Percentiles rank a stretch among this genome's conserved stretches.
Conservation (phyloP, 352 stramenopile species). For the Phytopythium ostracodes region DNA sequence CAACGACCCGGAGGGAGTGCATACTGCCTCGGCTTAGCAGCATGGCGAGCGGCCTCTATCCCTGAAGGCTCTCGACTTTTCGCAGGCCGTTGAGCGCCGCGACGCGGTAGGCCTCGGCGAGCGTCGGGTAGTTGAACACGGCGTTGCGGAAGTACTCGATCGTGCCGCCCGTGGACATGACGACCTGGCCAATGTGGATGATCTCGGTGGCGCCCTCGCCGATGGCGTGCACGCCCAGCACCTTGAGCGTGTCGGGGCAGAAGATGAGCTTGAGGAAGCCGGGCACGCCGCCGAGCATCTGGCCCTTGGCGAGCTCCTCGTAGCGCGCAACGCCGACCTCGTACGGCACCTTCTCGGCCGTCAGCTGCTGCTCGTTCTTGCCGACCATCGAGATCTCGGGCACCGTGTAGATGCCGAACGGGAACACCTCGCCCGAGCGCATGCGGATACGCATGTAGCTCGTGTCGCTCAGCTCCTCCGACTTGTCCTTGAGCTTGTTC, state of each 20-base stretch:
- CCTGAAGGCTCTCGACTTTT: constrained; percentile 58
- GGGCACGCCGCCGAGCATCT: constrained; percentile 78
- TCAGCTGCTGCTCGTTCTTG: constrained; percentile 88
- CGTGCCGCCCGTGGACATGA: constrained; percentile 80
- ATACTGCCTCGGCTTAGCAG: background rate
- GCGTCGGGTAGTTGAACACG: constrained; percentile 91
- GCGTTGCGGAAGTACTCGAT: constrained; percentile 89
- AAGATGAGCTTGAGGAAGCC: constrained; percentile 88
- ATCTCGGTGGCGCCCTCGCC: constrained; percentile 87
- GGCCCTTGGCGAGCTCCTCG: constrained; percentile 80
- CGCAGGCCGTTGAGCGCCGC: constrained; percentile 71
- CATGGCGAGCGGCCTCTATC: constrained; percentile 7
- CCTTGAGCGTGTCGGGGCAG: constrained; percentile 62
- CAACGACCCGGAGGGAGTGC: background rate
- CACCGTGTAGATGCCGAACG: constrained; percentile 87
- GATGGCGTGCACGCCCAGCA: constrained; percentile 81
- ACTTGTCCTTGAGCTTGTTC: constrained; percentile 42
- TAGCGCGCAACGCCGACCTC: constrained; percentile 77
- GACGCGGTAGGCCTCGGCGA: constrained; percentile 85
- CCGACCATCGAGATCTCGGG: constrained; percentile 88
- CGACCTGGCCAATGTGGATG: constrained; percentile 87
- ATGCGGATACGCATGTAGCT: constrained; percentile 73
- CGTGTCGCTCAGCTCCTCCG: constrained; percentile 54
- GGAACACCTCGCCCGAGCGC: constrained; percentile 83
- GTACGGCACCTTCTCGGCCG: constrained; percentile 66